Evolutionary conservation across 768 basidiomycete genomes (phyloP).

Genomic region (Cystofilobasidium capitatum): DNA sequence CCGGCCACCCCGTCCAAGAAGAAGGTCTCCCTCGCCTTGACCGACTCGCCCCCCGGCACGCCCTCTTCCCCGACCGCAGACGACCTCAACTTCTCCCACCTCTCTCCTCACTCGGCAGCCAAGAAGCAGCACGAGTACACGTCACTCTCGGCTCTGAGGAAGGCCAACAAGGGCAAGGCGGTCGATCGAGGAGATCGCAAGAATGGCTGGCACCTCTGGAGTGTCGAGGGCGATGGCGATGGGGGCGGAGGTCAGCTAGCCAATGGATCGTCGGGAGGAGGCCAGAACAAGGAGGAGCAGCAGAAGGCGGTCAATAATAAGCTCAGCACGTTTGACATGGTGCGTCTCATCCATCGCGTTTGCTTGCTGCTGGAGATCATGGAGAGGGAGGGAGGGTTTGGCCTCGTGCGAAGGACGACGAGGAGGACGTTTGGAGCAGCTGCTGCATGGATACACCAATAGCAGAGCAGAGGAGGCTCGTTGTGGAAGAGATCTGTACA

Average conservation of each 20-base stretch:
- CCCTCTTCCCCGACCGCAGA: neutral
- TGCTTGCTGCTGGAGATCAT: neutral
- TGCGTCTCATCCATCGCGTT: neutral
- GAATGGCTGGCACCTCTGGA: slow-evolving; percentile 27
- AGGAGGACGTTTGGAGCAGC: neutral
- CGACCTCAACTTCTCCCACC: too few species aligned
- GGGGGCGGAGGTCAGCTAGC: neutral
- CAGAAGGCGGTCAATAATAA: neutral
- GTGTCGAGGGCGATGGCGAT: neutral
- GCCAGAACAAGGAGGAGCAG: neutral
- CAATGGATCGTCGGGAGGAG: neutral
- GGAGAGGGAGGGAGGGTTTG: neutral
- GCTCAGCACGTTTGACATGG: slow-evolving; percentile 13
- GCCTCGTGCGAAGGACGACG: neutral
- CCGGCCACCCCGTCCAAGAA: neutral
- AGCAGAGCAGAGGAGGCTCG: neutral
- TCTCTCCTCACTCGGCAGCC: neutral
- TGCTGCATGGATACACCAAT: neutral
- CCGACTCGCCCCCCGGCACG: neutral
- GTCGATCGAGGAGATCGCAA: slow-evolving; percentile 17
- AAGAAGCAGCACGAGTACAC: slow-evolving; percentile 16
- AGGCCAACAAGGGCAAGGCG: slow-evolving; percentile 23
- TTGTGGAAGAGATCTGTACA: too few species aligned
- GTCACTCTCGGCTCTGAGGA: slow-evolving; percentile 17
- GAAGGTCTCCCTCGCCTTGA: neutral